Conservation (phyloP, 169 alveolate species). For the Eimeria acervulina region DNA sequence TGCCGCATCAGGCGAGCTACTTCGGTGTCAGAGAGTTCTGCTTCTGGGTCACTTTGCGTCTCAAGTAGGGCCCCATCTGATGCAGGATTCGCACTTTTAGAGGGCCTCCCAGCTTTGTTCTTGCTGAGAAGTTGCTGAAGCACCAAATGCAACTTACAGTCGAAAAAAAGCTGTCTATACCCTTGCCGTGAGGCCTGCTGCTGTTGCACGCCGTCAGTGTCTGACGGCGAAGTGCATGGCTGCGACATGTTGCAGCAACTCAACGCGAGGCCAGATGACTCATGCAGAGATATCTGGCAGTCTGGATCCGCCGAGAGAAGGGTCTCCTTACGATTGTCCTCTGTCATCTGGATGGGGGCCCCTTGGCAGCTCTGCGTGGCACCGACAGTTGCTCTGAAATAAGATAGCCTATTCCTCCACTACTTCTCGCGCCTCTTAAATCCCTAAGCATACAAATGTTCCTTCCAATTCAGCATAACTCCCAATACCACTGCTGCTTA, state of each 20-base stretch:
- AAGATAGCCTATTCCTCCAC: not conserved
- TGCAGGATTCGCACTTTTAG: not conserved
- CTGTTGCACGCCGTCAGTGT: not conserved
- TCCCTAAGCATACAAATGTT: not conserved
- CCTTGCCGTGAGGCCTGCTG: constrained; percentile 26
- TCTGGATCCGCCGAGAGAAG: not conserved
- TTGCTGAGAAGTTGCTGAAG: constrained; percentile 11
- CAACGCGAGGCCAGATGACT: not conserved
- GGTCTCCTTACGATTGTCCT: not conserved
- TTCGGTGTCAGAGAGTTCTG: constrained; percentile 43
- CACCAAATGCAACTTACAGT: constrained; percentile 46
- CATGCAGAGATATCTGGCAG: not conserved
- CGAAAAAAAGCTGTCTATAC: constrained; percentile 43
- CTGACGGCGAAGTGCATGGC: not conserved
- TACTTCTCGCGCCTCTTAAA: not conserved
- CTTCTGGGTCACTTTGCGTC: not conserved
- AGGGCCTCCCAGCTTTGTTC: not conserved
- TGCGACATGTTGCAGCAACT: constrained; percentile 17
- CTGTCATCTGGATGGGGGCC: not conserved
- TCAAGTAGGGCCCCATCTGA: not conserved
- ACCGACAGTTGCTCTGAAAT: not conserved
- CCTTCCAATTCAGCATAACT: not conserved
- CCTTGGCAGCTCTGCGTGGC: not conserved
- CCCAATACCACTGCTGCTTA: not conserved
- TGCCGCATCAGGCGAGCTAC: constrained; percentile 68